phyloP scores from a whole-genome alignment of 495 filamentous ascomycete genomes.

The Tuber brumale region DNA sequence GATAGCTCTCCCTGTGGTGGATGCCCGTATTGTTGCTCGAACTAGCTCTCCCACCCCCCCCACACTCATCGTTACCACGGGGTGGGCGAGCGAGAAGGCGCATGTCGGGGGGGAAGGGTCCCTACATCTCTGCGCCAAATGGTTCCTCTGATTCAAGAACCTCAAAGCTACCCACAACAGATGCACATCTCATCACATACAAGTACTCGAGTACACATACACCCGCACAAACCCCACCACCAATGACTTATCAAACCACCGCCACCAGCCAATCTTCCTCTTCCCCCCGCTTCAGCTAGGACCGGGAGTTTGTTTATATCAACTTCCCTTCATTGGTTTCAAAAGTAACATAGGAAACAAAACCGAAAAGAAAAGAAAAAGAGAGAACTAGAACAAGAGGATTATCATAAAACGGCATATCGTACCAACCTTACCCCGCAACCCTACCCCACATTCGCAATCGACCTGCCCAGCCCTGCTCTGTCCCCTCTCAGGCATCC shows the following conservation, averaged over 20 bases:
- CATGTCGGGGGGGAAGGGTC: neutral
- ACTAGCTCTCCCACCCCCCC: neutral
- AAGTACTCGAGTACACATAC: too few relatives aligned
- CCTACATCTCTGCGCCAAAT: neutral
- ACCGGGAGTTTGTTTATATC: neutral
- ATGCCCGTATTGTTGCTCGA: neutral
- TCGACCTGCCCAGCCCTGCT: neutral
- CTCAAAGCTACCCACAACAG: neutral
- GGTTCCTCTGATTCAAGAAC: neutral
- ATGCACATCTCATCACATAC: constrained; percentile 5
- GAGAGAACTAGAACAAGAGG: neutral
- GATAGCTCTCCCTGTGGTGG: neutral
- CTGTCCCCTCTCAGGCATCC: neutral
- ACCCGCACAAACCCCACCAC: neutral
- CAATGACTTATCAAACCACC: neutral
- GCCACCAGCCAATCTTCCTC: neutral
- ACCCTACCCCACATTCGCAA: neutral
- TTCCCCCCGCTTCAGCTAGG: neutral
- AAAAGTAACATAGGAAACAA: neutral
- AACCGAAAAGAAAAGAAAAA: neutral
- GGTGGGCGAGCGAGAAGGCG: neutral
- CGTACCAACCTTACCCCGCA: neutral
- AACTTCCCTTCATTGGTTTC: neutral
- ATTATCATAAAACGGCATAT: neutral
- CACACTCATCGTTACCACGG: neutral